Conservation (phyloP, 2,329 filamentous ascomycete genomes). For the Colletotrichum sansevieriae region DNA sequence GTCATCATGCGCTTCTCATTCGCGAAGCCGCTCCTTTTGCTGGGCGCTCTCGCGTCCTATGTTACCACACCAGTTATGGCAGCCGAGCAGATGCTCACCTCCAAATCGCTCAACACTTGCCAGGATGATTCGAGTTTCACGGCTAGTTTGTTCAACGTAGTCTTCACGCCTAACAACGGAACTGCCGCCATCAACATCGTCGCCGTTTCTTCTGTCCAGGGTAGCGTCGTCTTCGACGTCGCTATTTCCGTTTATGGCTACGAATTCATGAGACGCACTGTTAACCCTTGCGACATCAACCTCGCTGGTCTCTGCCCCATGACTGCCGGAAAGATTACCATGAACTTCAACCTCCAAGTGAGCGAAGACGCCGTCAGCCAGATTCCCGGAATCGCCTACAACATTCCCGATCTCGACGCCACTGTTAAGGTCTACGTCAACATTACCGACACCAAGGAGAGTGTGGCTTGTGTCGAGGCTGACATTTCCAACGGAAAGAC, state of each 20-base stretch:
- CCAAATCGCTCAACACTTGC: constrained; percentile 87
- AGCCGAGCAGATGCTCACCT: constrained; percentile 78
- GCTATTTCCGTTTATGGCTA: constrained; percentile 87
- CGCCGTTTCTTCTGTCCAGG: constrained; percentile 84
- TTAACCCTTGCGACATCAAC: constrained; percentile 81
- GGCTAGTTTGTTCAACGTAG: constrained; percentile 88
- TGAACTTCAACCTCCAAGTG: constrained; percentile 78
- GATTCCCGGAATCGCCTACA: constrained; percentile 88
- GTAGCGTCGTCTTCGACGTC: constrained; percentile 83
- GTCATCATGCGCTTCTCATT: constrained; percentile 62
- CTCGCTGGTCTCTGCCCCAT: constrained; percentile 89
- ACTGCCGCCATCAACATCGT: constrained; percentile 81
- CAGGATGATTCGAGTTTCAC: constrained; percentile 88
- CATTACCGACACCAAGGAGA: constrained; percentile 69
- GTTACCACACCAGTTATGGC: constrained; percentile 59
- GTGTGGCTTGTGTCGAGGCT: constrained; percentile 89
- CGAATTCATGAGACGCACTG: constrained; percentile 72
- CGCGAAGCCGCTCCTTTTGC: constrained; percentile 58
- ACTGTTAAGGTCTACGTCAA: constrained; percentile 87
- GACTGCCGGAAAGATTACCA: constrained; percentile 84
- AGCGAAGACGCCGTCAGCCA: constrained; percentile 67
- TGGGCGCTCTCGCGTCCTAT: constrained; percentile 60
- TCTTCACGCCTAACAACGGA: constrained; percentile 81
- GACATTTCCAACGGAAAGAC: constrained; percentile 92
- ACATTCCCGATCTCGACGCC: constrained; percentile 91